Conservation (phyloP, 495 filamentous ascomycete species). For the Aspergillus biplanus region DNA sequence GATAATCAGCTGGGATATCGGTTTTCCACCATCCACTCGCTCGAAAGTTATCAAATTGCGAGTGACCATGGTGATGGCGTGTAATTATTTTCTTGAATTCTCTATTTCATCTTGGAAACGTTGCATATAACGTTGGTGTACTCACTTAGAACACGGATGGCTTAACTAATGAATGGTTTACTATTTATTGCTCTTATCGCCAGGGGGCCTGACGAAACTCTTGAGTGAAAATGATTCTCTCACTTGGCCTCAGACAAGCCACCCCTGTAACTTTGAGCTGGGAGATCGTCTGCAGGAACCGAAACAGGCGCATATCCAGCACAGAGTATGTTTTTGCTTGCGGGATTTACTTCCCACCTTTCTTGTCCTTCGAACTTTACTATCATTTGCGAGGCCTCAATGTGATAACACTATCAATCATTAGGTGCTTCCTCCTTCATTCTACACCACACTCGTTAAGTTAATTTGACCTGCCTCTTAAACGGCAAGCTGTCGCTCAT, state of each 20-base stretch:
- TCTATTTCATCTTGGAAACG: no score
- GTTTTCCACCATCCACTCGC: neutral
- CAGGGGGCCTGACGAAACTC: no score
- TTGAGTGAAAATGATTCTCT: neutral
- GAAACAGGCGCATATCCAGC: neutral
- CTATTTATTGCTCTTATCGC: no score
- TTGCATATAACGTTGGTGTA: no score
- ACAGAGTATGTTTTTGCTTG: neutral
- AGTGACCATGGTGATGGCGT: no score
- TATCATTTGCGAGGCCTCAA: neutral
- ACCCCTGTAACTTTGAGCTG: constrained; percentile 7
- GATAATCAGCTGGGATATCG: neutral
- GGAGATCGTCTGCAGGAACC: constrained; percentile 11
- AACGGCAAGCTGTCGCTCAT: neutral
- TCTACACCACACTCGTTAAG: neutral
- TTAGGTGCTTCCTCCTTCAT: neutral
- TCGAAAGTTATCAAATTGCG: neutral
- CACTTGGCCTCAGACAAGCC: neutral
- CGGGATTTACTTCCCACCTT: neutral
- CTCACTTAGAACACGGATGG: no score
- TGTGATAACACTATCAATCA: neutral
- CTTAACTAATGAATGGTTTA: no score
- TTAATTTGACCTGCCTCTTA: neutral
- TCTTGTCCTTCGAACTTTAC: neutral
- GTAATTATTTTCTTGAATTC: no score